These are phyloP conservation scores for Paracoccidioides brasiliensis DNA, from an alignment of 2,329 filamentous ascomycete genomes.

Conservation along the genomic window DNA sequence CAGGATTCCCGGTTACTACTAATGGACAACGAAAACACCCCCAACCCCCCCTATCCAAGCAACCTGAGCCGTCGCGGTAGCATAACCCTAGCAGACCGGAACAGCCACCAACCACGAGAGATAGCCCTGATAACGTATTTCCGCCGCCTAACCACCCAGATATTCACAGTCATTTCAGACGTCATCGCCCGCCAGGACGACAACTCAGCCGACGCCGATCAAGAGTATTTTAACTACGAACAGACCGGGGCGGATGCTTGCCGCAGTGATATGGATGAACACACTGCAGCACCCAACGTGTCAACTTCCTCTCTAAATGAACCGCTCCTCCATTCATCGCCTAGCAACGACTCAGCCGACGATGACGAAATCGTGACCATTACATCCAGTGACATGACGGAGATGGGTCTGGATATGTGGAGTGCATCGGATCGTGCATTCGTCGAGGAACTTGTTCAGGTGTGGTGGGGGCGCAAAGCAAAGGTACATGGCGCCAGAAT, in stretches of 20 bases:
- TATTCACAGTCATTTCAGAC: slow-evolving; percentile 33
- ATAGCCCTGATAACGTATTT: slow-evolving; percentile 39
- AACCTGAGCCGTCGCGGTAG: slow-evolving; percentile 18
- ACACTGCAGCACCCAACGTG: not conserved
- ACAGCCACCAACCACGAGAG: slow-evolving; percentile 28
- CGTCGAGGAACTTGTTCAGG: slow-evolving; percentile 31
- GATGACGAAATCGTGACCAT: slow-evolving; percentile 23
- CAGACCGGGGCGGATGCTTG: too few species aligned
- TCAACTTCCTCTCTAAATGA: not conserved
- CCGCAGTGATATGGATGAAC: not conserved
- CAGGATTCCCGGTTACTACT: slow-evolving; percentile 31
- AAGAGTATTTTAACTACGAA: too few species aligned
- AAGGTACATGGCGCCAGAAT: slow-evolving; percentile 32
- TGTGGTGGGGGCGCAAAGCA: slow-evolving; percentile 35
- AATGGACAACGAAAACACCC: slow-evolving; percentile 23
- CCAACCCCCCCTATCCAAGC: slow-evolving; percentile 13
- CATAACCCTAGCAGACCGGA: slow-evolving; percentile 16
- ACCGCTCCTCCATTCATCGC: not conserved
- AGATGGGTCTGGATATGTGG: slow-evolving; percentile 39
- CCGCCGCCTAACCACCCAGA: slow-evolving; percentile 34
- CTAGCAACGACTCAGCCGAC: not conserved
- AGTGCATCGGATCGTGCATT: slow-evolving; percentile 35
- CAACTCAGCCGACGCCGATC: slow-evolving; percentile 12
- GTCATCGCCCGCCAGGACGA: slow-evolving; percentile 30
- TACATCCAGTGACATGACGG: slow-evolving; percentile 32